Evolutionary conservation across 2,329 filamentous ascomycete genomes (phyloP).

Genomic region (Fusarium praegraminearum): DNA sequence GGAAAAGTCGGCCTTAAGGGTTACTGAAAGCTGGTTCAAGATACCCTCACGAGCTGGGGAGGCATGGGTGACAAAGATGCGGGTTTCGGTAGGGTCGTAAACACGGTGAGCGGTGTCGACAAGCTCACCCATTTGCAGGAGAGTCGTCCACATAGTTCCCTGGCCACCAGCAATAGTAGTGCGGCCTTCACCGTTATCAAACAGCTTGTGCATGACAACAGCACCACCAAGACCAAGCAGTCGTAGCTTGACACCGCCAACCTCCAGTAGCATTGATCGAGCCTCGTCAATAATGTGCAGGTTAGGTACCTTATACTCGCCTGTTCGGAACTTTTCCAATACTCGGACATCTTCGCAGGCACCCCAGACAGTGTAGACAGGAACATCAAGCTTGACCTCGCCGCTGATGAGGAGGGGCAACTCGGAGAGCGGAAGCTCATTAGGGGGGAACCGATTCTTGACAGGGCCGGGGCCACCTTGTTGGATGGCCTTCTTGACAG

Average conservation of each 20-base stretch:
- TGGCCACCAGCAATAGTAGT: constrained; percentile 98
- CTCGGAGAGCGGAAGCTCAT: constrained; percentile 91
- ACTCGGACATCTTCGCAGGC: constrained; percentile 98
- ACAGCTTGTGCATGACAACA: constrained; percentile 99
- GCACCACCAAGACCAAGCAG: constrained; percentile 93
- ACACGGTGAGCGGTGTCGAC: constrained; percentile 98
- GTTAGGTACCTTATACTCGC: constrained; percentile 97
- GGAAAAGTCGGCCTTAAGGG: constrained; percentile 97
- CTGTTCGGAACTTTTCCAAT: constrained; percentile 95
- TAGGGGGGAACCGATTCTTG: constrained; percentile 84
- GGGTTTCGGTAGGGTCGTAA: constrained; percentile 97
- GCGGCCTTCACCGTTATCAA: constrained; percentile 97
- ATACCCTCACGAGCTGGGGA: constrained; percentile 97
- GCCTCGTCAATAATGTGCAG: constrained; percentile 99
- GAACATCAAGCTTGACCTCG: constrained; percentile 90
- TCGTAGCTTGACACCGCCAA: constrained; percentile 95
- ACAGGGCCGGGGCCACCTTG: constrained; percentile 78
- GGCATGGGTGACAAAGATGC: constrained; percentile 95
- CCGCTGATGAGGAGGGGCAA: constrained; percentile 89
- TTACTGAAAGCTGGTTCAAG: constrained; percentile 96
- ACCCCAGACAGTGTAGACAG: constrained; percentile 99
- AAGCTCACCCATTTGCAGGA: constrained; percentile 97
- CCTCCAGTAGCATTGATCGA: constrained; percentile 92
- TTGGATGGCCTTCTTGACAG: constrained; percentile 75
- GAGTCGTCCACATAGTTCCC: constrained; percentile 99